Base-by-base conservation (phyloP, 2,329 filamentous ascomycete genomes). In the Pseudogymnoascus sp. region DNA sequence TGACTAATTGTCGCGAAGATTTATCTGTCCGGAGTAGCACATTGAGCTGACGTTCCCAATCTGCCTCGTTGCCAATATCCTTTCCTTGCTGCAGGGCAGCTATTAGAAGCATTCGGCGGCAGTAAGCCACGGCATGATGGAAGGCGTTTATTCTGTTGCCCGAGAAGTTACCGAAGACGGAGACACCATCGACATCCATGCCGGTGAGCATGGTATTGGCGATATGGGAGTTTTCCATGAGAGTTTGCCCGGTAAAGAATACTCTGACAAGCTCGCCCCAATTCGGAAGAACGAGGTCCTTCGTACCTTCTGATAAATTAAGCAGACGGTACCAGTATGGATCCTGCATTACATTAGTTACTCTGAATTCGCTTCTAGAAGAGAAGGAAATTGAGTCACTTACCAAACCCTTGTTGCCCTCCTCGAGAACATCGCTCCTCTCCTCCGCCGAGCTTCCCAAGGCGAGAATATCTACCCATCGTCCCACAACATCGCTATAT, bases 401-500 rank as follows among this genome's bases (percentile, higher is more conserved):
- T 68, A 96, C 91, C 3, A 97, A 79, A 0, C 94, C 94, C 72
- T 91, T 92, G 64, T 85, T 86, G 1, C 92, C 94, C 75, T 97
- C 93, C 71, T 99, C 94, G 1, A 90, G 75, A 2, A 97, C 86
- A 70, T 97, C 93, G 63, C 86, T 88, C 50, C 89, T 84, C 70
- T 92, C 88, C 58, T 85, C 82, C 2, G 77, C 74, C 2, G 81
- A 80, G 11, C 86, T 86, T 14, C 84, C 85, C 7, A 94, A 78
- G 6, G 92, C 93, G 58, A 97, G 79, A 14, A 97, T 83, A 71
- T 97, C 86, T 54, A 97, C 89, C 90, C 91, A 97, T 57, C 94
- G 84, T 25, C 86, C 94, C 37, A 87, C 79, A 8, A 90, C 80
- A 69, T 96, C 91, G 18, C 81, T 81, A 67, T 91, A 97, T 0